A percentile compares a stretch with the other conserved stretches of the same genome.
phyloP scores from a whole-genome alignment of 192 early-diverging fungal genomes.

The Umbelopsis ramanniana region DNA sequence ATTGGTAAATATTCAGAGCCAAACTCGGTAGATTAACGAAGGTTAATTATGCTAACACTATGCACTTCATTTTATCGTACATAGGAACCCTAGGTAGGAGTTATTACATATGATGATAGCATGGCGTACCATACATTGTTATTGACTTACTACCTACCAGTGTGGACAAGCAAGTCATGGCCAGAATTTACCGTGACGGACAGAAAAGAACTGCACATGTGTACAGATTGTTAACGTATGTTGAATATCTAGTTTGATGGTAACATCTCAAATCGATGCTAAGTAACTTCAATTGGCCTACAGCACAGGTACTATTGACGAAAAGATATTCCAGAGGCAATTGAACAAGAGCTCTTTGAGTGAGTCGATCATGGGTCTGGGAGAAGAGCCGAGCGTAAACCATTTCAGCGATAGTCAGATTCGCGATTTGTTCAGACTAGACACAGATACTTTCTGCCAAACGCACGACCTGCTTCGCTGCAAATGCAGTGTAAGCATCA shows the following conservation, averaged over 20 bases:
- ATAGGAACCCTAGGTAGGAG: slow-evolving; percentile 29
- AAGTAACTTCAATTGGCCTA: background rate
- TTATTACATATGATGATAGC: background rate
- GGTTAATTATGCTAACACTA: too few relatives aligned
- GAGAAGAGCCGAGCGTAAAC: slow-evolving; percentile 41
- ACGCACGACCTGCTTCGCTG: slow-evolving; percentile 62
- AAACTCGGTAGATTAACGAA: too few relatives aligned
- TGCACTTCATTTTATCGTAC: background rate
- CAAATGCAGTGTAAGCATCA: slow-evolving; percentile 33
- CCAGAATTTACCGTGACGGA: slow-evolving; percentile 61
- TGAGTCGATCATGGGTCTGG: slow-evolving; percentile 57
- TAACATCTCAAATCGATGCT: background rate
- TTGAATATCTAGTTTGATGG: background rate
- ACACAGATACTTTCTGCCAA: slow-evolving; percentile 54
- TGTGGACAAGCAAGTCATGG: slow-evolving; percentile 62
- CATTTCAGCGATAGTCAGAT: slow-evolving; percentile 61
- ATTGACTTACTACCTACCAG: slow-evolving; percentile 33
- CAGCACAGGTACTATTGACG: slow-evolving; percentile 49
- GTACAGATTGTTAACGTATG: slow-evolving; percentile 45
- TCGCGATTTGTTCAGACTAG: slow-evolving; percentile 59
- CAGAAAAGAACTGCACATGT: slow-evolving; percentile 42
- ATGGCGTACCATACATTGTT: too few relatives aligned
- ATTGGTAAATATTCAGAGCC: slow-evolving; percentile 51
- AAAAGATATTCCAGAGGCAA: slow-evolving; percentile 68
- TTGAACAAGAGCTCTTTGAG: slow-evolving; percentile 61